These are phyloP conservation scores for Pseudogymnoascus sp. DNA, from an alignment of 2,329 filamentous ascomycete genomes.

Conservation along the genomic window DNA sequence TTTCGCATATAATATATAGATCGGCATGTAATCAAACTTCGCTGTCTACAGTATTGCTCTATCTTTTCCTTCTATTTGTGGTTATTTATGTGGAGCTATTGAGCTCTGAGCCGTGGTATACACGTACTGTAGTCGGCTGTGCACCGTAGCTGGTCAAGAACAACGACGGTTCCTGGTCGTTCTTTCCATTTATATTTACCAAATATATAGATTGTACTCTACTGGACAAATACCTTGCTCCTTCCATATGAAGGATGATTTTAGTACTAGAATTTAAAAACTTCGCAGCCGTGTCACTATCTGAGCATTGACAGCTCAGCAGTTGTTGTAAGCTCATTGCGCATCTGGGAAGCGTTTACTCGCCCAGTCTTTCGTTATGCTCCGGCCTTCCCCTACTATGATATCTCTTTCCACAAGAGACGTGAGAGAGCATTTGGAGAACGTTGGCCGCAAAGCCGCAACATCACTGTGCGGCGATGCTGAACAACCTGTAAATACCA, in stretches of 20 bases:
- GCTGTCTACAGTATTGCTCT: background rate
- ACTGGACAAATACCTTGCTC: background rate
- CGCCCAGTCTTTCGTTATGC: background rate
- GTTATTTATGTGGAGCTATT: background rate
- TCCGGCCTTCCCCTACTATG: background rate
- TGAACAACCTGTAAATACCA: background rate
- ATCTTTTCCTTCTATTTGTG: background rate
- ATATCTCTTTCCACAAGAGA: constrained; percentile 7
- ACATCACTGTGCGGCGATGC: background rate
- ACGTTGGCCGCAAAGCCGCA: background rate
- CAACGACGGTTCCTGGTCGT: background rate
- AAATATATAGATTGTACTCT: background rate
- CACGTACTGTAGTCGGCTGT: background rate
- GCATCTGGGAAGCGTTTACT: background rate
- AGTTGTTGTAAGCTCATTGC: background rate
- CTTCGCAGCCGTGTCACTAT: background rate
- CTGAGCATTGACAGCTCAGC: background rate
- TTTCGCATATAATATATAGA: background rate
- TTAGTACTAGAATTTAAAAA: background rate
- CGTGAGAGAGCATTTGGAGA: constrained; percentile 9
- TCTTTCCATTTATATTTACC: background rate
- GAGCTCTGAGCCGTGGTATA: background rate
- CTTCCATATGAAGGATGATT: background rate
- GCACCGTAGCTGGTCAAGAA: background rate
- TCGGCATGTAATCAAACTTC: background rate